Base-by-base conservation (phyloP, 1,139 yeast genomes). In the Pichia inconspicua region DNA sequence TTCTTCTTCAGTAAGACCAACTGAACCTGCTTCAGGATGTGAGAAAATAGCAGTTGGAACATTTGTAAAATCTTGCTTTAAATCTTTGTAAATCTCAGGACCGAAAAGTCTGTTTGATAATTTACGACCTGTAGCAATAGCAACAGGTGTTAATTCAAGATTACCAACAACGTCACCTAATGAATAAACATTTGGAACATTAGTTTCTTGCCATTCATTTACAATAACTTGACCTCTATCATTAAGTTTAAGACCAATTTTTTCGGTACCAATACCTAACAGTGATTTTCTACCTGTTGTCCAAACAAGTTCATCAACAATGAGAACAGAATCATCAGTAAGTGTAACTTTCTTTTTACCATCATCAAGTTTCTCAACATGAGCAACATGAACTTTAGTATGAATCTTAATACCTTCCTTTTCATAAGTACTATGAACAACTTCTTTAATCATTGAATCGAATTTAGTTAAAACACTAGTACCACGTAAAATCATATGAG, bases 91-190 rank as follows among this genome's bases (percentile, higher is more conserved):
- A 53, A 70, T 66, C 48, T 75, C 78, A 45, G 90, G 83, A 25
- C 97, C 97, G 65, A 90, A 92, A 53, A 92, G 70, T 66, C 99
- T 78, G 71, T 89, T 90, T 39, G 97, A 79, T 57, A 92, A 77
- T 67, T 80, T 86, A 69, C 99, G 83, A 51, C 99, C 99, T 8
- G 98, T 94, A 39, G 98, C 97, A 72, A 92, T 92, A 43, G 98
- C 98, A 43, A 89, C 97, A 7, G 99, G 99, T 8, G 99, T 92
- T 62, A 92, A 77, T 70, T 92, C 97, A 46, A 85, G 84, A 50
- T 83, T 82, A 53, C 96, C 96, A 40, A 84, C 83, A 52, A 89
- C 95, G 66, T 92, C 99, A 62, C 99, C 99, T 47, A 92, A 73
- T 2, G 98, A 83, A 65, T 75, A 88, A 54, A 92, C 75, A 67